Evolutionary conservation across 257 asterid species (phyloP), one percentile per base, ranked within the genome.

Genomic region (Petunia secreta): DNA sequence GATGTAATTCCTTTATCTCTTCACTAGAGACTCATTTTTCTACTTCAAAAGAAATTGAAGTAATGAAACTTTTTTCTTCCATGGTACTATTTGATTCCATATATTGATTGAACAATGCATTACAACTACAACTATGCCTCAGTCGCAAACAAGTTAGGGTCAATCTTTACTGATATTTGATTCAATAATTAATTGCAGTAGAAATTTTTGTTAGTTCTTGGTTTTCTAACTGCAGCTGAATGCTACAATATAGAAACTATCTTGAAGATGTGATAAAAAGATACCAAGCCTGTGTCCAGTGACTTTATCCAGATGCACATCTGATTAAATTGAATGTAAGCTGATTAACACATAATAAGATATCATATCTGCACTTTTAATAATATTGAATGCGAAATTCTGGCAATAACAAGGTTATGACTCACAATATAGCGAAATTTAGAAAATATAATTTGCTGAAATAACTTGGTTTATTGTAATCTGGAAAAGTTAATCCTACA

Each of bases 1-100:
- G 15, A 7, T 67, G 54, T 0, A 37, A 3, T 25, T 62, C 67
- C 13, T 62, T 67, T 4, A 15, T 43, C 55, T 41, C 39, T 67
- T 7, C 15, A 69, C 59, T 46, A 25, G 25, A 10, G 10, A 25
- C 25, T 16, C 15, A 46, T 69, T 48, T 69, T 69, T 69, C 77
- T 46, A 69, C 40, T 68, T 68, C 75, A 43, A 68, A n/a, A 43
- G 37, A 1, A n/a, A 67, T 67, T 41, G 40, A 43, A 68, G 75
- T n/a, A 68, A 43, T 43, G 75, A 68, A 44, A 13, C 16, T 8
- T 16, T 68, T 68, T 68, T n/a, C 75, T 68, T 68, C 1, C 2
- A 40, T 67, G 71, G 48, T 63, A 36, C 4, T 4, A 63, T 63
- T 64, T 34, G 4, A 38, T 13, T 38, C 48, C 25, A 64, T 11